phyloP scores from a whole-genome alignment of 345 rosid genomes.

The Toxicodendron radicans region DNA sequence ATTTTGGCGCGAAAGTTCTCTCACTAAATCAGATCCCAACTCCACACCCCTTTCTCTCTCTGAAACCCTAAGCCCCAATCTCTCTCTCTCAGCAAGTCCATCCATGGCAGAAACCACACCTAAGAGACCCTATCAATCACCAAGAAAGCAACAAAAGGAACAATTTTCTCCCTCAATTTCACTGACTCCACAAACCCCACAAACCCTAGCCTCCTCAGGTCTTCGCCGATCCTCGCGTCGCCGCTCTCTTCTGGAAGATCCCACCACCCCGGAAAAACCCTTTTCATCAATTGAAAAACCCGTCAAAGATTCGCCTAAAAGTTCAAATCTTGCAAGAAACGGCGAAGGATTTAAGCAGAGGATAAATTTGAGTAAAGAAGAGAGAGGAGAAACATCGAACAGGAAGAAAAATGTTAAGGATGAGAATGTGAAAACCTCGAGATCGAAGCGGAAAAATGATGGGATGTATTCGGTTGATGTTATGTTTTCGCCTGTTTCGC shows the following conservation, averaged over 20 bases:
- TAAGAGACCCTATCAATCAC: conserved; percentile 33
- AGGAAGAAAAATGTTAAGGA: background rate
- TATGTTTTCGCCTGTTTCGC: conserved; percentile 52
- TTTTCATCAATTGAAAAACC: conserved; percentile 4
- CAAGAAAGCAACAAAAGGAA: conserved; percentile 28
- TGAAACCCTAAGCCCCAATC: conserved; percentile 8
- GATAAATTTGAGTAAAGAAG: background rate
- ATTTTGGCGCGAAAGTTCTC: conserved; percentile 61
- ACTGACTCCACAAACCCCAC: conserved; percentile 54
- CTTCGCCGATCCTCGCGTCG: conserved; percentile 58
- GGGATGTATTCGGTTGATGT: conserved; percentile 25
- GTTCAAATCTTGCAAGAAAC: conserved; percentile 5
- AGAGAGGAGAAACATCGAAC: background rate
- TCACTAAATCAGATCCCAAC: background rate
- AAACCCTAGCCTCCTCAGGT: conserved; percentile 28
- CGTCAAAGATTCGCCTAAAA: conserved; percentile 12
- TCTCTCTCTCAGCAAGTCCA: conserved; percentile 15
- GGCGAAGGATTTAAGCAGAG: conserved; percentile 8
- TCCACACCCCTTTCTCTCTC: conserved; percentile 21
- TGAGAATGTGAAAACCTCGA: conserved; percentile 9
- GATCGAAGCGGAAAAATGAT: conserved; percentile 6
- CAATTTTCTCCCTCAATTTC: conserved; percentile 25
- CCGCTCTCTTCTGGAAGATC: conserved; percentile 28
- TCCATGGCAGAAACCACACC: conserved; percentile 58
- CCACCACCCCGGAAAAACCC: conserved; percentile 13